These are phyloP conservation scores for Crotalaria pallida DNA, from an alignment of 306 rosid genomes.

Conservation along the genomic window DNA sequence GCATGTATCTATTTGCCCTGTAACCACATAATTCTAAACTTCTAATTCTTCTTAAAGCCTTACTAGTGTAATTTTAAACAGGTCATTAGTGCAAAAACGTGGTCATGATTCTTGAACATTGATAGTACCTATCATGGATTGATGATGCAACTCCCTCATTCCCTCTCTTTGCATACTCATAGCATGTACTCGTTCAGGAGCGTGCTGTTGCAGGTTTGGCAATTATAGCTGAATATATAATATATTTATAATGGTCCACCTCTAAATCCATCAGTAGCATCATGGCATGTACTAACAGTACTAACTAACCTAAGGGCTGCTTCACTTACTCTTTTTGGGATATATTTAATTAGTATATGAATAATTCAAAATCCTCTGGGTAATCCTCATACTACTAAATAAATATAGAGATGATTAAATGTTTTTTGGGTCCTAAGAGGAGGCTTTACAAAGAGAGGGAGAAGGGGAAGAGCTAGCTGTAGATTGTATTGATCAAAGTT, in stretches of 20 bases:
- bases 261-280: conserved; percentile 6
- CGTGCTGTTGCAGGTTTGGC: conserved; percentile 51
- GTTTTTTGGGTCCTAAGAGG: too few species aligned
- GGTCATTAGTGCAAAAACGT: not conserved
- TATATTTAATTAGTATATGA: too few species aligned
- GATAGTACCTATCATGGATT: not conserved
- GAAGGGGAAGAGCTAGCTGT: too few species aligned
- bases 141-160: not conserved
- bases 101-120: too few species aligned
- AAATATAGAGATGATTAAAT: too few species aligned
- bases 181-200: not conserved
- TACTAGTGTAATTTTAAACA: not conserved
- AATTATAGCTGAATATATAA: conserved; percentile 41
- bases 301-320: not conserved
- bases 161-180: not conserved
- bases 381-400: too few species aligned
- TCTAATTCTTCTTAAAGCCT: not conserved
- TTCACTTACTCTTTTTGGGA: not conserved
- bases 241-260: conserved; percentile 19
- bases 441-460: too few species aligned
- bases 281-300: not conserved
- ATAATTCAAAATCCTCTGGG: too few species aligned
- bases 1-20: conserved; percentile 53
- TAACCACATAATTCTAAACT: conserved; percentile 25
- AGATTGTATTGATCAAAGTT: too few species aligned